Conservation (phyloP, 2,329 filamentous ascomycete species). For the Colletotrichum liaoningense region DNA sequence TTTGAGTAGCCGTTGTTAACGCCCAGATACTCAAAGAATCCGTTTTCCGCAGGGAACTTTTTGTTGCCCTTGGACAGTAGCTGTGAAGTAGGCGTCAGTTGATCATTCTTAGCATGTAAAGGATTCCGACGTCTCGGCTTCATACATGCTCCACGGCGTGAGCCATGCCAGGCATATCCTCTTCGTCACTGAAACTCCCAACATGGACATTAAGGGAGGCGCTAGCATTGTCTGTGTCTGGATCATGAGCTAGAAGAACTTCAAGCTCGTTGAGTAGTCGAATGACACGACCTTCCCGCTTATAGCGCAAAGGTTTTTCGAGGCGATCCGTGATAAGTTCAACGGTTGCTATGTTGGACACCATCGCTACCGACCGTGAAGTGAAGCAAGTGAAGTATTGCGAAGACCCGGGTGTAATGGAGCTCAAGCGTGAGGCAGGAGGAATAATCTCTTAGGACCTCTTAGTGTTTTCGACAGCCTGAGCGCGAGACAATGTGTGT, state of each 20-base stretch:
- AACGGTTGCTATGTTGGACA: too few relatives aligned
- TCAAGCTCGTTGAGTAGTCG: constrained; percentile 87
- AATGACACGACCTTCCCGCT: constrained; percentile 70
- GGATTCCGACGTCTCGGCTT: background rate
- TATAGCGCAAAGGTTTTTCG: too few relatives aligned
- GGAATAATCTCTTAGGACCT: too few relatives aligned
- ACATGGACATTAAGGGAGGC: constrained; percentile 95
- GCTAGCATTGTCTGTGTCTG: constrained; percentile 95
- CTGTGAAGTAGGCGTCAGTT: constrained; percentile 46
- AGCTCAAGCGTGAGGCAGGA: too few relatives aligned
- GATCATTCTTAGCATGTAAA: too few relatives aligned
- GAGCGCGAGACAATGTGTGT: too few relatives aligned
- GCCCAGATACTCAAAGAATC: constrained; percentile 92
- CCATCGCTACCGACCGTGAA: too few relatives aligned
- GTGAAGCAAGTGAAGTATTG: too few relatives aligned
- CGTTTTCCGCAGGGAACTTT: constrained; percentile 96
- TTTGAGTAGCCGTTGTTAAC: constrained; percentile 92
- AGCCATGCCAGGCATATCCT: constrained; percentile 92
- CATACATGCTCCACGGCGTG: constrained; percentile 91
- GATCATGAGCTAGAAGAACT: constrained; percentile 90
- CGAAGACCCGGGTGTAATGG: too few relatives aligned
- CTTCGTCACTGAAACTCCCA: constrained; percentile 91
- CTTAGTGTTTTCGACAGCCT: too few relatives aligned
- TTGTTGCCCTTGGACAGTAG: constrained; percentile 98
- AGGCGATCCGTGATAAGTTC: too few relatives aligned